A percentile compares a stretch with the other conserved stretches of the same genome.
Conservation (phyloP, 2,329 filamentous ascomycete species). For the Xylariaceae sp. region DNA sequence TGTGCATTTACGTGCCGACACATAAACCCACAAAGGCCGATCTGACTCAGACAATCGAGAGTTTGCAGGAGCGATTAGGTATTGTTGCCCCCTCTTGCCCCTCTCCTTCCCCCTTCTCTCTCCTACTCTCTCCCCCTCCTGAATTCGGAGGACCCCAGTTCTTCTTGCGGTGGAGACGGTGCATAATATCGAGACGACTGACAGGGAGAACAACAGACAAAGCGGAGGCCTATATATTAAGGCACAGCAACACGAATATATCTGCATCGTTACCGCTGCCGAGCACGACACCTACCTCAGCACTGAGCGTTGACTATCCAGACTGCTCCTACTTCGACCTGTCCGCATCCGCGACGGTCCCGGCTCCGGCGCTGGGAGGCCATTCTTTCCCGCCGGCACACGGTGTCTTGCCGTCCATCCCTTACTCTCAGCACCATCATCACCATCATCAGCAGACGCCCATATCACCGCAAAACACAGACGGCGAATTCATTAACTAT, state of each 20-base stretch:
- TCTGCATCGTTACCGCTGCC: conserved; percentile 6
- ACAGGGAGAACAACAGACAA: conserved; percentile 17
- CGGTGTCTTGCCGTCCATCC: conserved; percentile 17
- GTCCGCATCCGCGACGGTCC: conserved; percentile 10
- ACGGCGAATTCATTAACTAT: conserved; percentile 20
- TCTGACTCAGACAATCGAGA: conserved; percentile 24
- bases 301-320: conserved; percentile 16
- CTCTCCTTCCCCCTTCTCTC: too few species aligned
- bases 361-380: conserved; percentile 9
- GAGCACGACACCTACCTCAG: conserved; percentile 14
- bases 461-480: conserved; percentile 18
- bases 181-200: conserved; percentile 7
- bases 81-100: background rate
- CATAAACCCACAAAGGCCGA: conserved; percentile 25
- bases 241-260: conserved; percentile 15
- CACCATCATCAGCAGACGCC: conserved; percentile 12
- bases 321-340: conserved; percentile 17
- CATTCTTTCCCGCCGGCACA: conserved; percentile 14
- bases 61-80: conserved; percentile 26
- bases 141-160: background rate
- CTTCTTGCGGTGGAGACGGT: background rate
- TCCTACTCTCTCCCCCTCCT: background rate
- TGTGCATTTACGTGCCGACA: conserved; percentile 25
- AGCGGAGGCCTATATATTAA: conserved; percentile 24
- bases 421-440: conserved; percentile 4